phyloP scores from a whole-genome alignment of 1,139 yeast genomes.

The Meyerozyma athensensis region DNA sequence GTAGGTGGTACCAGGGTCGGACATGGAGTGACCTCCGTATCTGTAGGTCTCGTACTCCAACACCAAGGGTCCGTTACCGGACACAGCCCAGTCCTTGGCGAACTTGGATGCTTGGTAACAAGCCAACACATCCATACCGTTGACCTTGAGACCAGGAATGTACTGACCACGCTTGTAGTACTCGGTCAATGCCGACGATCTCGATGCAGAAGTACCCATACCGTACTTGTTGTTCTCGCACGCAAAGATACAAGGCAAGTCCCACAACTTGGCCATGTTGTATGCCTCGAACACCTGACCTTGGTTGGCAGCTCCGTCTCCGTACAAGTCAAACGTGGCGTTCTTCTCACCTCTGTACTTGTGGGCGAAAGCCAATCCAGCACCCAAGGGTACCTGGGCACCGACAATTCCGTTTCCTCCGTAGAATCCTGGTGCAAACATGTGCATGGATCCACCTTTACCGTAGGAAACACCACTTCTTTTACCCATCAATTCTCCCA shows the following conservation, averaged over 20 bases:
- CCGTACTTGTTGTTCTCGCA: conserved; percentile 99
- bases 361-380: conserved; percentile 96
- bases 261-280: conserved; percentile 99
- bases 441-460: conserved; percentile 99
- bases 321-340: conserved; percentile 86
- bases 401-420: conserved; percentile 99
- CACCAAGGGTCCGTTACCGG: conserved; percentile 95
- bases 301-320: conserved; percentile 99
- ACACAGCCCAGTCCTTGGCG: conserved; percentile 92
- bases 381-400: conserved; percentile 97
- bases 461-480: conserved; percentile 94
- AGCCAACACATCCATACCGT: conserved; percentile 97
- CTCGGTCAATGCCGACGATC: conserved; percentile 95
- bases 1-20: conserved; percentile 99
- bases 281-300: conserved; percentile 97
- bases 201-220: conserved; percentile 97
- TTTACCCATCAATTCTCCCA: conserved; percentile 96
- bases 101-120: conserved; percentile 93
- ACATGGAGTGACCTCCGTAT: conserved; percentile 99
- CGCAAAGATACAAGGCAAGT: conserved; percentile 88
- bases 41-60: conserved; percentile 97
- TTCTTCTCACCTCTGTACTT: conserved; percentile 80
- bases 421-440: conserved; percentile 91
- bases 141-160: conserved; percentile 96
- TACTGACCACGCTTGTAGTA: conserved; percentile 99